phyloP scores from a whole-genome alignment of 129 eudicot species.

The Arctium minus region DNA sequence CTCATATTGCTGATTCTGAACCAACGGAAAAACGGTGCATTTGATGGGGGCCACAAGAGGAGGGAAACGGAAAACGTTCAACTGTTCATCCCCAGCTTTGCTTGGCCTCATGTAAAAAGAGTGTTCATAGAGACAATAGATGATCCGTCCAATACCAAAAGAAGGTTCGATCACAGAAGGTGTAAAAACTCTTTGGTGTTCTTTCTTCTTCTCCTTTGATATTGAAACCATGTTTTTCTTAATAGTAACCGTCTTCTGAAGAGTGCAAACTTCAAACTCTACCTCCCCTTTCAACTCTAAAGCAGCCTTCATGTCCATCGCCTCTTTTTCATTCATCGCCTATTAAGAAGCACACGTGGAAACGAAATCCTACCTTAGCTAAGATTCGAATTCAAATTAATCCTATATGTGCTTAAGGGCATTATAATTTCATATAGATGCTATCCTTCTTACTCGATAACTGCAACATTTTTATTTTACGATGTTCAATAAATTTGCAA shows the following conservation, averaged over 20 bases:
- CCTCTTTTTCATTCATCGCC: constrained; percentile 72
- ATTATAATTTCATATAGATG: neutral
- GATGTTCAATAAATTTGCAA: neutral
- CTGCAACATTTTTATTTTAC: neutral
- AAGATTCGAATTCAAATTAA: neutral
- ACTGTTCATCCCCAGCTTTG: constrained; percentile 68
- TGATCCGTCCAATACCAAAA: constrained; percentile 83
- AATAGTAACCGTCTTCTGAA: constrained; percentile 45
- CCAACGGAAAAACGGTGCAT: constrained; percentile 79
- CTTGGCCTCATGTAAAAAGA: constrained; percentile 67
- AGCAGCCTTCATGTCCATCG: constrained; percentile 57
- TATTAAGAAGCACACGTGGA: neutral
- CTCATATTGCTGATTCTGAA: constrained; percentile 65
- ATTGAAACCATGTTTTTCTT: constrained; percentile 58
- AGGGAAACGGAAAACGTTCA: constrained; percentile 74
- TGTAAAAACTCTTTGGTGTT: constrained; percentile 73
- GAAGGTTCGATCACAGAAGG: constrained; percentile 89
- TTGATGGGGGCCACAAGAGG: constrained; percentile 83
- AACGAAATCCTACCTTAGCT: neutral
- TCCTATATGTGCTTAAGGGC: neutral
- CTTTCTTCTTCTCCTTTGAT: constrained; percentile 69
- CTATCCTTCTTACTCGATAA: neutral
- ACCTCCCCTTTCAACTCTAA: constrained; percentile 63
- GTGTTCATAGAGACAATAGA: constrained; percentile 75
- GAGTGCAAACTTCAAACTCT: constrained; percentile 61